A percentile compares a stretch with the other conserved stretches of the same genome.
Conservation (phyloP, 768 basidiomycete genomes). For the Chalciporus chontae region DNA sequence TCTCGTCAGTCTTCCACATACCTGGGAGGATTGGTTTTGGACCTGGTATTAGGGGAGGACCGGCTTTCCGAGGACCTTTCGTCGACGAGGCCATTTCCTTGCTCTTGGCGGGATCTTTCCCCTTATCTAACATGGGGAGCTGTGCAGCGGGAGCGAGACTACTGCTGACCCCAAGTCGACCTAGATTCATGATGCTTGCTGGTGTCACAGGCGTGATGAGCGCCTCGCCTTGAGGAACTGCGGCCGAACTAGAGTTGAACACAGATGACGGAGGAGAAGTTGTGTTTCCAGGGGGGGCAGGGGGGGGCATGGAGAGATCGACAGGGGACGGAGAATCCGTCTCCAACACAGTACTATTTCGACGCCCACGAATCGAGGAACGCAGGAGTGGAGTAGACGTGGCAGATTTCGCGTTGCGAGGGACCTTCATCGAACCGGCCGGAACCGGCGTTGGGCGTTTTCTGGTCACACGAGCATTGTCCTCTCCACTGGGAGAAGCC, state of each 20-base stretch:
- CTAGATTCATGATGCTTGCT: constrained; percentile 89
- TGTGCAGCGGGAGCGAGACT: constrained; percentile 35
- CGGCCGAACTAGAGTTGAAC: not conserved
- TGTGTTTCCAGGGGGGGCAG: constrained; percentile 47
- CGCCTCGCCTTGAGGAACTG: constrained; percentile 17
- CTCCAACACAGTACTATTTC: constrained; percentile 40
- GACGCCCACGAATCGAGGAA: constrained; percentile 37
- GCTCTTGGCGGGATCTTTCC: constrained; percentile 28
- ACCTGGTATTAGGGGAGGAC: constrained; percentile 40
- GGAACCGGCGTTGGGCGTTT: constrained; percentile 50
- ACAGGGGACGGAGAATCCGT: constrained; percentile 81
- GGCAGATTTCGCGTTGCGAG: constrained; percentile 43
- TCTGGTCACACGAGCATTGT: constrained; percentile 41
- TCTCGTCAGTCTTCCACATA: constrained; percentile 24
- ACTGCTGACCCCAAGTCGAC: constrained; percentile 52
- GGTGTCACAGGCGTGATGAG: constrained; percentile 80
- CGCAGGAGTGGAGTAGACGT: constrained; percentile 58
- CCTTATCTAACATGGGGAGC: constrained; percentile 18
- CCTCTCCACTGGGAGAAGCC: constrained; percentile 56
- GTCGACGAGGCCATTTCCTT: constrained; percentile 22
- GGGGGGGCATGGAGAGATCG: constrained; percentile 86
- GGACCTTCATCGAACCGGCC: constrained; percentile 19
- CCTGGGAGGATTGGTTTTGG: constrained; percentile 76
- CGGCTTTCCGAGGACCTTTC: constrained; percentile 29
- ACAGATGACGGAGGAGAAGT: constrained; percentile 15